These are phyloP conservation scores for Psilocybe mexicana DNA, from an alignment of 1,284 basidiomycete species.

Conservation along the genomic window DNA sequence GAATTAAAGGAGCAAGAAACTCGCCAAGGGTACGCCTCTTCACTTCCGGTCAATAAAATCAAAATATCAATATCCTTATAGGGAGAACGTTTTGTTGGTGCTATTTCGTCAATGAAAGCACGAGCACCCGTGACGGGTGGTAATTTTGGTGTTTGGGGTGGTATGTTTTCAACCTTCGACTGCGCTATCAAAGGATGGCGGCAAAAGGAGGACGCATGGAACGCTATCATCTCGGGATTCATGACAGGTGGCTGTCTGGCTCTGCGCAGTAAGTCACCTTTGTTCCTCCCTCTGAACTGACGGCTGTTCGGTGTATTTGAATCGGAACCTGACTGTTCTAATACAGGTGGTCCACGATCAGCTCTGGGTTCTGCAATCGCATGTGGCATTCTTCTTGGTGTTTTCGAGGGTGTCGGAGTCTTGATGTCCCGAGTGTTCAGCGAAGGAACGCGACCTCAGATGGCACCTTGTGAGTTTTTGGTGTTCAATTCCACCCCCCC, in stretches of 20 bases:
- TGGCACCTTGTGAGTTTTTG: slow-evolving; percentile 48
- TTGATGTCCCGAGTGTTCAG: slow-evolving; percentile 83
- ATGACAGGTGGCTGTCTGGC: slow-evolving; percentile 97
- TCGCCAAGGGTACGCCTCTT: slow-evolving; percentile 78
- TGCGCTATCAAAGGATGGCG: slow-evolving; percentile 96
- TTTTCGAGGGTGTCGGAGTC: slow-evolving; percentile 95
- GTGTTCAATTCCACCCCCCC: slow-evolving; percentile 17
- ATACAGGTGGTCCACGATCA: slow-evolving; percentile 85
- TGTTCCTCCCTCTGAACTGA: neutral
- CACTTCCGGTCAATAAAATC: neutral
- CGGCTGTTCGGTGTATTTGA: neutral
- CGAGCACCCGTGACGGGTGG: slow-evolving; percentile 97
- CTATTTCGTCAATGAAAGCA: slow-evolving; percentile 96
- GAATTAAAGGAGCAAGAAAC: slow-evolving; percentile 97
- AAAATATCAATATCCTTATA: slow-evolving; percentile 28
- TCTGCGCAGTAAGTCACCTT: slow-evolving; percentile 76
- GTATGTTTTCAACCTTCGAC: slow-evolving; percentile 96
- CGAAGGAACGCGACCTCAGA: slow-evolving; percentile 77
- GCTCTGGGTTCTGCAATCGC: slow-evolving; percentile 91
- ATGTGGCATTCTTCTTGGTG: slow-evolving; percentile 95
- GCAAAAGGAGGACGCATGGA: slow-evolving; percentile 99
- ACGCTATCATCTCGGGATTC: slow-evolving; percentile 98
- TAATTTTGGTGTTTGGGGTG: slow-evolving; percentile 98
- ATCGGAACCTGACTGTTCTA: neutral
- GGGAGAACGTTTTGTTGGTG: slow-evolving; percentile 94